Base-by-base conservation (phyloP, 371 early-diverging fungal genomes). In the Mortierella sp. region DNA sequence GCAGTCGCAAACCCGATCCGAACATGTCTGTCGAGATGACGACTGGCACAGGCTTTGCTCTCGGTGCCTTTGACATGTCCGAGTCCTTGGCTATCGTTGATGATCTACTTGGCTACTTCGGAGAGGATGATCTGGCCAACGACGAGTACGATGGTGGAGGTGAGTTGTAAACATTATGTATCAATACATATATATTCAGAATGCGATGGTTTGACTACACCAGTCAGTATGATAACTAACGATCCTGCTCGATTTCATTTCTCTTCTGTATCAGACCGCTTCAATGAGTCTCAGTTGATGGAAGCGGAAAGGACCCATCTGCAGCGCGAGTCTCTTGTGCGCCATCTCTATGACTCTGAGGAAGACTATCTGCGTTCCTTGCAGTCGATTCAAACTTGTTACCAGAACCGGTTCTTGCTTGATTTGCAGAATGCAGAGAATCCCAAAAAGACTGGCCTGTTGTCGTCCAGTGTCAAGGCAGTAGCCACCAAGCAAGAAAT, bases 61-160 rank as follows among this genome's bases (percentile, higher is more conserved):
- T 69, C n/a, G 76, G 70, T 12, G 51, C 70, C 11, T 76, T 76
- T 53, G 76, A 76, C 50, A 76, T 76, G 76, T 69, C 76, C 12
- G 76, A 76, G 32, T 76, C 76, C 0, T 49, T 76, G n/a, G 76
- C 76, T 11, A 76, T 76, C 39, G 70, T 76, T 15, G 76, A 76
- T 23, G 76, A 76, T 34, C 26, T 76, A 26, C 53, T 76, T 19
- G 76, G 64, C 31, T 76, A 76, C 54, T 76, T 76, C 56, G 76
- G 76, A 23, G 76, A 69, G 30, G 70, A 76, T 17, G 70, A 76
- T 43, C 34, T 72, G 12, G 31, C 42, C 39, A 43, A 56, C 47
- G 50, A 57, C 21, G 73, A 62, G 2, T 56, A 57, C 48, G 60
- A 55, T 9, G 59, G 59, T 43, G 60, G 39, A 54, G 64, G 64